These are phyloP conservation scores for Fusarium transvaalense DNA, from an alignment of 2,329 filamentous ascomycete species.

Conservation along the genomic window DNA sequence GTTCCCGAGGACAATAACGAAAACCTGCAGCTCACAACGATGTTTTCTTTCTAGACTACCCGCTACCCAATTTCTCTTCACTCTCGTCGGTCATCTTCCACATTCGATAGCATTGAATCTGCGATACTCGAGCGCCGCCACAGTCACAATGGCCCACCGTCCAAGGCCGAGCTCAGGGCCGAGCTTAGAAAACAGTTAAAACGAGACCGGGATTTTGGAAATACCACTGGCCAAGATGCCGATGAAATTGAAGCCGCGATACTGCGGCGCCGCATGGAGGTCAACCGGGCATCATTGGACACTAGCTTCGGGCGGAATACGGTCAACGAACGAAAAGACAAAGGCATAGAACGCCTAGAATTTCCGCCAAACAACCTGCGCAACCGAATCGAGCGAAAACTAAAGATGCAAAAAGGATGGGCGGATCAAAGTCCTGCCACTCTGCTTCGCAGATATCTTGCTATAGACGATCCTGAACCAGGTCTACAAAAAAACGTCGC, in stretches of 20 bases:
- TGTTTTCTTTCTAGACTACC: slow-evolving; percentile 23
- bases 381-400: slow-evolving; percentile 35
- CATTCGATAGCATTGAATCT: slow-evolving; percentile 22
- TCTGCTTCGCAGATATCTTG: slow-evolving; percentile 44
- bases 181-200: slow-evolving; percentile 1
- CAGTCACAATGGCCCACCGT: not conserved
- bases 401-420: slow-evolving; percentile 42
- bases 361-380: not conserved
- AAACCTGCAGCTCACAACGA: slow-evolving; percentile 22
- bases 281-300: not conserved
- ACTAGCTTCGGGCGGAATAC: not conserved
- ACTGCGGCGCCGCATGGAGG: not conserved
- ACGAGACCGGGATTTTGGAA: not conserved
- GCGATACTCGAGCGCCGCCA: slow-evolving; percentile 16
- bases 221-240: not conserved
- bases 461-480: slow-evolving; percentile 10
- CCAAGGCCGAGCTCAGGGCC: slow-evolving; percentile 2
- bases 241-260: not conserved
- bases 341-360: not conserved
- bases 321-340: not conserved
- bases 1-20: slow-evolving; percentile 4
- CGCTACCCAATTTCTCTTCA: not conserved
- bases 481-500: slow-evolving; percentile 40
- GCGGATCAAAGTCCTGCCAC: slow-evolving; percentile 42
- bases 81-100: slow-evolving; percentile 20